These are phyloP conservation scores for Volvox carteri DNA, from an alignment of 163 green algal genomes.

Conservation along the genomic window DNA sequence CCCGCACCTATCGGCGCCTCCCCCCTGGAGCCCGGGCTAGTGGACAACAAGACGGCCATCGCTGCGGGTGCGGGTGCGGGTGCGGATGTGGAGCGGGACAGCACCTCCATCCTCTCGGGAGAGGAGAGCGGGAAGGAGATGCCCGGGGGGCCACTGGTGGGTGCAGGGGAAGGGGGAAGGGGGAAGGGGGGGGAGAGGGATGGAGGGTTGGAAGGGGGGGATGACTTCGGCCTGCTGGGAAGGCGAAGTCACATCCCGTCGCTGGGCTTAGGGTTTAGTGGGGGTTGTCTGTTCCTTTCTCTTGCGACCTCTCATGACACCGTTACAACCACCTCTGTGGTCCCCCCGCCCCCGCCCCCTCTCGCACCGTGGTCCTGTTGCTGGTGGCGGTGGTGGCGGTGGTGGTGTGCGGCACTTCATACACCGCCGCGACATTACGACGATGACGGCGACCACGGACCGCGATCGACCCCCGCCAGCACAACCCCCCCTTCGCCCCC, in stretches of 20 bases:
- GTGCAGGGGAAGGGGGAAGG: neutral
- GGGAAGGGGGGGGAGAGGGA: neutral
- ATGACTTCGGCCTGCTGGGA: too few relatives aligned
- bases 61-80: conserved; percentile 29
- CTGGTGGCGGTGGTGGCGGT: too few relatives aligned
- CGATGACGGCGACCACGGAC: too few relatives aligned
- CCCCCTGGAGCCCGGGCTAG: conserved; percentile 32
- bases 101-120: conserved; percentile 23
- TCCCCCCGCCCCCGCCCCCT: too few relatives aligned
- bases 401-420: too few relatives aligned
- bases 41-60: conserved; percentile 36
- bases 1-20: conserved; percentile 40
- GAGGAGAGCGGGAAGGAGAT: conserved; percentile 37
- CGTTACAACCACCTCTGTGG: neutral
- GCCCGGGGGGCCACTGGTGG: conserved; percentile 29
- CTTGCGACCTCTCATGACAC: neutral
- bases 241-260: neutral
- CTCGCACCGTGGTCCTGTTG: too few relatives aligned
- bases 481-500: conserved; percentile 46
- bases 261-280: neutral
- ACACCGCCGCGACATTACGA: too few relatives aligned
- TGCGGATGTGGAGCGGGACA: conserved; percentile 31
- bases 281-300: neutral
- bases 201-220: neutral
- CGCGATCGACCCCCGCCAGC: conserved; percentile 2